phyloP scores from a whole-genome alignment of 192 early-diverging fungal genomes.

The Ambispora gerdemannii region DNA sequence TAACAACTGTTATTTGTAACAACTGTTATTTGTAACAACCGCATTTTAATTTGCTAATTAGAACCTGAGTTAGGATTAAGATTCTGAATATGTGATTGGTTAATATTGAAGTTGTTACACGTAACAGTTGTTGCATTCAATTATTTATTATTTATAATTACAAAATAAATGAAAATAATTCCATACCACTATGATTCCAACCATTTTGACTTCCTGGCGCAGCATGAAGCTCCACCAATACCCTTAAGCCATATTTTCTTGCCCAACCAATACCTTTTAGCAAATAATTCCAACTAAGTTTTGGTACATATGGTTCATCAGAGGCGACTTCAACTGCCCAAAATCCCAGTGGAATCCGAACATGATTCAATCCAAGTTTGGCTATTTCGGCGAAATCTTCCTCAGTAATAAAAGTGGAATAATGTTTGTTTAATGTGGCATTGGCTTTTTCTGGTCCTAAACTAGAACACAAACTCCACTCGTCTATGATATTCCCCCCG shows the following conservation, averaged over 20 bases:
- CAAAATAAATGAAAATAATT: not conserved
- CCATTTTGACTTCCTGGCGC: conserved; percentile 75
- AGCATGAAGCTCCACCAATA: conserved; percentile 67
- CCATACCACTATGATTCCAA: conserved; percentile 51
- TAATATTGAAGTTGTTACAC: no score
- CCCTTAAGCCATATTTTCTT: conserved; percentile 58
- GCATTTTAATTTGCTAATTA: no score
- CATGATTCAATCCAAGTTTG: conserved; percentile 58
- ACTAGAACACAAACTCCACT: conserved; percentile 58
- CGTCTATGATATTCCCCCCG: conserved; percentile 49
- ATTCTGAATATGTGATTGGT: no score
- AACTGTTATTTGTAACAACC: no score
- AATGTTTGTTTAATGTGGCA: conserved; percentile 51
- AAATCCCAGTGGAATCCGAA: conserved; percentile 69
- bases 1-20: no score
- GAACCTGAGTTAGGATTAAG: no score
- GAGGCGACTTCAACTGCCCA: conserved; percentile 58
- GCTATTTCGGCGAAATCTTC: conserved; percentile 54
- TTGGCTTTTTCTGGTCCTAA: conserved; percentile 55
- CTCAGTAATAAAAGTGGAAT: conserved; percentile 59
- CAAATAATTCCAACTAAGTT: conserved; percentile 55
- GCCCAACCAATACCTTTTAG: conserved; percentile 59
- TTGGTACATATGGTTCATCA: conserved; percentile 61
- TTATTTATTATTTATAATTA: not conserved
- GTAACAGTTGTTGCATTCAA: no score